Evolutionary conservation across 2,329 filamentous ascomycete genomes (phyloP).

Genomic region (Aspergillus amoenus): DNA sequence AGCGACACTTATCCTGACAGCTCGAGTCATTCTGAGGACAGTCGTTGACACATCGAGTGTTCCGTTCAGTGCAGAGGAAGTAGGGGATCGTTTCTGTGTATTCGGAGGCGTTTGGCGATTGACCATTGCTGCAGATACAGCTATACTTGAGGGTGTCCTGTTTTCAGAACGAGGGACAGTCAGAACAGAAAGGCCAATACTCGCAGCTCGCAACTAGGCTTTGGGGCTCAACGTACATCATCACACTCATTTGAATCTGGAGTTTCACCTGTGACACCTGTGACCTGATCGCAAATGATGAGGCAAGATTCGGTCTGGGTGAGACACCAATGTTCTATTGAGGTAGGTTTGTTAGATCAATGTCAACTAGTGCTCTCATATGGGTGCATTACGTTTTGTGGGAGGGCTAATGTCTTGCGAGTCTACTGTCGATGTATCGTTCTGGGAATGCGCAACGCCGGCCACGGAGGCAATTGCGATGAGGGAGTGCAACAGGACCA

Average conservation of each 20-base stretch:
- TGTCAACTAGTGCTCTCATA: not conserved
- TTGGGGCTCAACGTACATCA: slow-evolving; percentile 26
- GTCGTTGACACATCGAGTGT: slow-evolving; percentile 54
- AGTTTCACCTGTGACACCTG: slow-evolving; percentile 29
- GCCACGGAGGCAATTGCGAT: slow-evolving; percentile 32
- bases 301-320: slow-evolving; percentile 45
- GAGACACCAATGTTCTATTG: slow-evolving; percentile 44
- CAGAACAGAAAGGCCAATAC: not conserved
- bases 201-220: slow-evolving; percentile 2
- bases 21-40: slow-evolving; percentile 48
- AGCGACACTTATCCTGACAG: slow-evolving; percentile 54
- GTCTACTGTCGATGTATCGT: slow-evolving; percentile 29
- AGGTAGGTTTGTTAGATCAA: not conserved
- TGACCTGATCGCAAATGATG: slow-evolving; percentile 45
- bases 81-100: slow-evolving; percentile 64
- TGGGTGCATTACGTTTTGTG: slow-evolving; percentile 35
- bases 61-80: slow-evolving; percentile 59
- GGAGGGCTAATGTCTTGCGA: slow-evolving; percentile 33
- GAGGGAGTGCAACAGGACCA: slow-evolving; percentile 29
- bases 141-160: slow-evolving; percentile 51
- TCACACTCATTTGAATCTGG: slow-evolving; percentile 43
- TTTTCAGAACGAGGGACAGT: slow-evolving; percentile 5
- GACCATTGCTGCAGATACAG: slow-evolving; percentile 57
- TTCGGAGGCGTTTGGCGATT: slow-evolving; percentile 58
- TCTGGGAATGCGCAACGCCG: slow-evolving; percentile 35